Evolutionary conservation across 1,284 basidiomycete species (phyloP).

Genomic region (Singerocomus inundabilis): DNA sequence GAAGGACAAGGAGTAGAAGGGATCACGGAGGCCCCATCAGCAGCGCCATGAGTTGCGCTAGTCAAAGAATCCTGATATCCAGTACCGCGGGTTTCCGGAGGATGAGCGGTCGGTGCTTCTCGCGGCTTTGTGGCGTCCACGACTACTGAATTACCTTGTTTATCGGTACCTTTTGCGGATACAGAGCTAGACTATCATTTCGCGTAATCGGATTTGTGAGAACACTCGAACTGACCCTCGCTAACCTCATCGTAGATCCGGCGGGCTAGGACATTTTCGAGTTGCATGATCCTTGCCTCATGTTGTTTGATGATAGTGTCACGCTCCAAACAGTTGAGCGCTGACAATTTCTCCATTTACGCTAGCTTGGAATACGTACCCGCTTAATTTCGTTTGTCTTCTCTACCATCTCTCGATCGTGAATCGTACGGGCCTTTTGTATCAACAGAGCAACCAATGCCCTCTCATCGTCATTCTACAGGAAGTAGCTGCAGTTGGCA

Average conservation of each 20-base stretch:
- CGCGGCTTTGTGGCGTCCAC: conserved; percentile 13
- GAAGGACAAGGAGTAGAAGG: conserved; percentile 10
- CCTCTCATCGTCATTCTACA: conserved; percentile 48
- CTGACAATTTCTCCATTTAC: conserved; percentile 2
- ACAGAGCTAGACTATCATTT: conserved; percentile 11
- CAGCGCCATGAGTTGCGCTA: conserved; percentile 7
- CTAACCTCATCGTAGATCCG: conserved; percentile 40
- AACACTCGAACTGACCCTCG: conserved; percentile 12
- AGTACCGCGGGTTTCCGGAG: conserved; percentile 21
- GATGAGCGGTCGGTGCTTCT: conserved; percentile 12
- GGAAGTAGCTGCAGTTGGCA: conserved; percentile 9
- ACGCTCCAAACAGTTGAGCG: conserved; percentile 34
- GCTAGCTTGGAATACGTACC: conserved; percentile 32
- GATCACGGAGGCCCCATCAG: conserved; percentile 16
- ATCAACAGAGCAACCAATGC: conserved; percentile 44
- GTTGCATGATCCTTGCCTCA: conserved; percentile 38
- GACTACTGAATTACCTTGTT: conserved; percentile 16
- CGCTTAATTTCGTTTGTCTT: conserved; percentile 53
- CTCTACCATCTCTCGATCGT: conserved; percentile 48
- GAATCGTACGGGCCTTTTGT: conserved; percentile 40
- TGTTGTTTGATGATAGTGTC: conserved; percentile 43
- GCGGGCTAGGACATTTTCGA: conserved; percentile 44
- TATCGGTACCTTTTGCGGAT: conserved; percentile 14
- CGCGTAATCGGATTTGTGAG: conserved; percentile 12
- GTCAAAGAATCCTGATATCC: conserved; percentile 10